Base-by-base conservation (phyloP, 768 basidiomycete species). In the Tylopilus plumbeoviolaceoides region DNA sequence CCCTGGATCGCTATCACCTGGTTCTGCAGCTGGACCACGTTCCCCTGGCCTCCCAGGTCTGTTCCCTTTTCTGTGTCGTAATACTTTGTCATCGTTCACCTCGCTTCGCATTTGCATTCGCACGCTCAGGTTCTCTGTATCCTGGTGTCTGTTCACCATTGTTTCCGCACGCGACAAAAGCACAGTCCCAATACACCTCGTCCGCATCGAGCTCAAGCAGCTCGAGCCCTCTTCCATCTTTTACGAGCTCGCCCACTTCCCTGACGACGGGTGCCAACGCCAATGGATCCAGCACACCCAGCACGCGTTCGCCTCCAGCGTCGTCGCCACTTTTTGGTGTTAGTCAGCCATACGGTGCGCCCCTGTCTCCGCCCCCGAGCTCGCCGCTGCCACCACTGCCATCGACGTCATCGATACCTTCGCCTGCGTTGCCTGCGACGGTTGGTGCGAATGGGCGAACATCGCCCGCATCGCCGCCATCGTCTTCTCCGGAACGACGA, bases 41-140 rank as follows among this genome's bases (percentile, higher is more conserved):
- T 64, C 65, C 14, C 65, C 63, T 46, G 52, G 57, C 12, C 51
- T 64, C 28, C 59, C 63, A 56, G 65, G 64, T 65, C 12, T 14
- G 65, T 67, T 38, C 9, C 14, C 17, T 53, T 33, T 20, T 36
- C 39, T 6, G 20, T 56, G 5, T 43, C 53, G 47, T 59, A 33
- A 50, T 17, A 7, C 56, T n/a, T 8, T 17, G 46, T 57, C 39
- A 48, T 53, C 23, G 50, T 41, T 57, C 18, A 55, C 33, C n/a
- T 23, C 46, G 31, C 35, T 42, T 30, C 41, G 28, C 7, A 3
- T 30, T 47, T 11, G 30, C 10, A 30, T 30, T 63, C 40, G 14
- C 39, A 38, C 52, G 27, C 11, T 39, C 47, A 57, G 56, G 56
- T 56, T 61, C 61, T 11, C 46, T 59, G 14, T 63, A 58, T 1